These are phyloP conservation scores for Glycine soja DNA, from an alignment of 306 rosid genomes.

Conservation along the genomic window DNA sequence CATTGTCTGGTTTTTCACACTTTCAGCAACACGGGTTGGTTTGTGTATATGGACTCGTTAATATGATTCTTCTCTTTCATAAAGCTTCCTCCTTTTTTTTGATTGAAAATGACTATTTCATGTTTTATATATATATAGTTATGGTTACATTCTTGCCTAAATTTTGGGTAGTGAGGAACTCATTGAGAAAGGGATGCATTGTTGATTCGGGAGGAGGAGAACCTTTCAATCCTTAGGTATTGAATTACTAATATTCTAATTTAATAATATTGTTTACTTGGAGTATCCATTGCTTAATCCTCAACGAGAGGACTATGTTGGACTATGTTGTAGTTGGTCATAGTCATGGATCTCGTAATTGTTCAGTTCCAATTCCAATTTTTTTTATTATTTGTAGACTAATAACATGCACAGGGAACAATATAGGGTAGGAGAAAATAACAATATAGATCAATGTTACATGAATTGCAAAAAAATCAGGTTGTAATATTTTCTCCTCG, in stretches of 20 bases:
- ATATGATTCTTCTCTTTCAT: background rate
- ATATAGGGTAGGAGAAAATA: too few relatives aligned
- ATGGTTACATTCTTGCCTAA: conserved; percentile 71
- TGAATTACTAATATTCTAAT: background rate
- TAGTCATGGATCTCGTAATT: too few relatives aligned
- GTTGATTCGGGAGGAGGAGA: too few relatives aligned
- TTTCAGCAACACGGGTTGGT: conserved; percentile 97
- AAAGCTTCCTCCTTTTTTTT: background rate
- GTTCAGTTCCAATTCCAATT: too few relatives aligned
- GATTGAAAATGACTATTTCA: background rate
- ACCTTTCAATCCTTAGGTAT: conserved; percentile 83
- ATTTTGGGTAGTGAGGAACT: conserved; percentile 58
- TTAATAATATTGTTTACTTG: conserved; percentile 14
- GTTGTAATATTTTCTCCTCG: too few relatives aligned
- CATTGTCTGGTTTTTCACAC: conserved; percentile 79
- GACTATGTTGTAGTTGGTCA: too few relatives aligned
- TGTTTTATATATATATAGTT: conserved; percentile 51
- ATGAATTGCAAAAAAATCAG: too few relatives aligned
- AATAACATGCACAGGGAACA: too few relatives aligned
- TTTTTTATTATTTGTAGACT: too few relatives aligned
- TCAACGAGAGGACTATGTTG: too few relatives aligned
- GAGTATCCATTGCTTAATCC: background rate
- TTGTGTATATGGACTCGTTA: conserved; percentile 64
- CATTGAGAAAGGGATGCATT: conserved; percentile 75
- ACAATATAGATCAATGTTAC: too few relatives aligned